A percentile compares a stretch with the other conserved stretches of the same genome.
Conservation (phyloP, 805 yeast genomes). For the Wickerhamomyces alni region DNA sequence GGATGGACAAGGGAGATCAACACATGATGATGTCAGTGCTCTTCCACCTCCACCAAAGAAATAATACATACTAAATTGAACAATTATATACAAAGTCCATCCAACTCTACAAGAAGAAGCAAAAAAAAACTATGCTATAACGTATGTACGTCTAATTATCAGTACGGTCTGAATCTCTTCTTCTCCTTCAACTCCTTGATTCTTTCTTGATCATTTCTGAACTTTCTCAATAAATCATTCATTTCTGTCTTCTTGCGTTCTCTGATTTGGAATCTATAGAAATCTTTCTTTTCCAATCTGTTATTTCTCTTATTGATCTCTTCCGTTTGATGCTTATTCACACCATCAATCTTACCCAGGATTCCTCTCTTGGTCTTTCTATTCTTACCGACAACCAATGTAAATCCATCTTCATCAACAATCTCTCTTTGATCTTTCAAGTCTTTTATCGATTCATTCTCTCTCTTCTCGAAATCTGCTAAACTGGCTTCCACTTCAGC, state of each 20-base stretch:
- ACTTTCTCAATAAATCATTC: constrained; percentile 77
- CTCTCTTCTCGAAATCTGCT: constrained; percentile 63
- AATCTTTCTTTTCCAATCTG: constrained; percentile 79
- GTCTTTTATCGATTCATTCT: constrained; percentile 52
- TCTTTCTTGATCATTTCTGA: constrained; percentile 86
- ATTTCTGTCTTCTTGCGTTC: constrained; percentile 89
- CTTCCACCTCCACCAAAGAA: constrained; percentile 33
- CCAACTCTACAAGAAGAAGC: not conserved
- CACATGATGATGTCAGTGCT: constrained; percentile 10
- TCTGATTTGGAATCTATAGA: constrained; percentile 93
- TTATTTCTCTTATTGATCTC: constrained; percentile 43
- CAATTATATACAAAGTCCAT: not conserved
- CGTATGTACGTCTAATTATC: constrained; percentile 7
- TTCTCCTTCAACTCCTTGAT: constrained; percentile 73
- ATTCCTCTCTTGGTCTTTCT: constrained; percentile 75
- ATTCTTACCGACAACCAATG: constrained; percentile 81
- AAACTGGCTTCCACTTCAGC: constrained; percentile 54
- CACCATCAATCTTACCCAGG: constrained; percentile 44
- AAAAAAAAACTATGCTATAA: not conserved
- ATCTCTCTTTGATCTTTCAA: constrained; percentile 47
- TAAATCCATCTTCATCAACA: constrained; percentile 93
- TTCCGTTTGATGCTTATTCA: constrained; percentile 29
- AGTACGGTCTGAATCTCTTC: constrained; percentile 83
- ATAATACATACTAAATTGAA: not conserved
- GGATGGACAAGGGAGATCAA: constrained; percentile 27